These are phyloP conservation scores for Fusarium sp. DNA, from an alignment of 2,329 filamentous ascomycete genomes.

Conservation along the genomic window DNA sequence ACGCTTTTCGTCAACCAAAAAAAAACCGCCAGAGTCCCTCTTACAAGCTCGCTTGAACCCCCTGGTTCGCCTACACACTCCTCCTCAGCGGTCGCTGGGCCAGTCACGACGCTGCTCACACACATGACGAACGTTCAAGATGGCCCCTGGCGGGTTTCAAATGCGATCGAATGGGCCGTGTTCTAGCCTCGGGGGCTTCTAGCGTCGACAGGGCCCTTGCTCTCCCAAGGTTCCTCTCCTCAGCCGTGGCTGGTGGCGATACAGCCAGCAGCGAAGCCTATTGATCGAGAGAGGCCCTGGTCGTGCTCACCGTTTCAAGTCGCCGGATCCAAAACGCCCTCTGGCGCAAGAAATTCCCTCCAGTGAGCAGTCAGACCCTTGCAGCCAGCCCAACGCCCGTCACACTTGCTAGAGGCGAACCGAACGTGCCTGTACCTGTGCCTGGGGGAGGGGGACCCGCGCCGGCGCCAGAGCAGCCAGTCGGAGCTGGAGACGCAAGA, in stretches of 20 bases:
- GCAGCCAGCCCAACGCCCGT: constrained; percentile 28
- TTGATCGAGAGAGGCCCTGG: constrained; percentile 21
- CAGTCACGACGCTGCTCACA: constrained; percentile 16
- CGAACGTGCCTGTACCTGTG: neutral
- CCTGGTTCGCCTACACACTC: constrained; percentile 10
- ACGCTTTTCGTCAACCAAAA: constrained; percentile 8
- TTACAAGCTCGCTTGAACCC: constrained; percentile 37
- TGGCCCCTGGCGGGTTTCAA: constrained; percentile 35
- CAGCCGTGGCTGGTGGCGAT: constrained; percentile 23
- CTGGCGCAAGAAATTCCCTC: constrained; percentile 26
- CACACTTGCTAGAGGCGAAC: too few relatives aligned
- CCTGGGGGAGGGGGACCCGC: constrained; percentile 18
- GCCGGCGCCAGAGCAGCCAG: constrained; percentile 33
- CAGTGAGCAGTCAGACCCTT: constrained; percentile 27
- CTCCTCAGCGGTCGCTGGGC: neutral
- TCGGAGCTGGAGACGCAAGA: constrained; percentile 15
- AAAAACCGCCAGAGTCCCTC: constrained; percentile 23
- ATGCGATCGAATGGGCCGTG: constrained; percentile 30
- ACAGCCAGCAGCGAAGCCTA: constrained; percentile 11
- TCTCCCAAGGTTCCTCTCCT: neutral
- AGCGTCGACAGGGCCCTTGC: constrained; percentile 13
- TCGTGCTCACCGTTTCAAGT: constrained; percentile 23
- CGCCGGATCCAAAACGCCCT: constrained; percentile 33
- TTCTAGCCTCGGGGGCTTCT: constrained; percentile 29
- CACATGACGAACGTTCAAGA: constrained; percentile 29